phyloP scores from a whole-genome alignment of 108 stramenopile species.

The Cylindrotheca fusiformis region DNA sequence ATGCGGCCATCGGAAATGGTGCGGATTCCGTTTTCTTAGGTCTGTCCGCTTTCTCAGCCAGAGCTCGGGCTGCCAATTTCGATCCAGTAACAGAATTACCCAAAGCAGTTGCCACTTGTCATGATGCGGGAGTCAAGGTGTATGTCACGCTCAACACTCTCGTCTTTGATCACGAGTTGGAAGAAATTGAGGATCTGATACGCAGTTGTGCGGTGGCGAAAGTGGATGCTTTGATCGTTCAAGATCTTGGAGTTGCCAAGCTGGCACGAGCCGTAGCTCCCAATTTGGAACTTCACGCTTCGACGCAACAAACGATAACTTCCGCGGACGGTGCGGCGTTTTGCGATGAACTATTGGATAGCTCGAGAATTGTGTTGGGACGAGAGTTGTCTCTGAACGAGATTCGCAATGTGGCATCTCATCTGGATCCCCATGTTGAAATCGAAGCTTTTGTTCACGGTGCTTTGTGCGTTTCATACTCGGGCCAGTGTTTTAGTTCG shows the following conservation, averaged over 20 bases:
- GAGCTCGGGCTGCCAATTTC: slow-evolving; percentile 72
- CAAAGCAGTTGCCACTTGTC: slow-evolving; percentile 42
- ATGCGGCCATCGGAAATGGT: slow-evolving; percentile 73
- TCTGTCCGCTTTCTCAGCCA: slow-evolving; percentile 59
- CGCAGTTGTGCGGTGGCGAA: slow-evolving; percentile 39
- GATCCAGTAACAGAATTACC: slow-evolving; percentile 49
- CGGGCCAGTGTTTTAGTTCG: slow-evolving; percentile 70
- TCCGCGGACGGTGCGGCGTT: slow-evolving; percentile 62
- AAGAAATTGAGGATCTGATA: slow-evolving; percentile 52
- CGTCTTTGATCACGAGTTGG: slow-evolving; percentile 65
- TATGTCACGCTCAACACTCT: slow-evolving; percentile 72
- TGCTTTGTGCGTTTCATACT: slow-evolving; percentile 70
- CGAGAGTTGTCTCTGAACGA: slow-evolving; percentile 58
- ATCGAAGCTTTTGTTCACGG: slow-evolving; percentile 81
- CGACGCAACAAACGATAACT: slow-evolving; percentile 74
- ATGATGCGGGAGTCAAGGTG: slow-evolving; percentile 49
- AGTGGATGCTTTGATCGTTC: slow-evolving; percentile 78
- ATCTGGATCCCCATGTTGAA: slow-evolving; percentile 41
- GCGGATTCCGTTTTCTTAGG: slow-evolving; percentile 77
- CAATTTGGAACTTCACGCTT: slow-evolving; percentile 59
- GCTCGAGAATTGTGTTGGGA: slow-evolving; percentile 63
- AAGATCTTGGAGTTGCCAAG: slow-evolving; percentile 59
- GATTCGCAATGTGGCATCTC: slow-evolving; percentile 38
- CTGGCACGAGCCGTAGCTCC: slow-evolving; percentile 51
- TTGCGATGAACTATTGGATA: slow-evolving; percentile 36